These are phyloP conservation scores for Vitis vinifera DNA, from an alignment of 164 flowering plant genomes.

Conservation along the genomic window DNA sequence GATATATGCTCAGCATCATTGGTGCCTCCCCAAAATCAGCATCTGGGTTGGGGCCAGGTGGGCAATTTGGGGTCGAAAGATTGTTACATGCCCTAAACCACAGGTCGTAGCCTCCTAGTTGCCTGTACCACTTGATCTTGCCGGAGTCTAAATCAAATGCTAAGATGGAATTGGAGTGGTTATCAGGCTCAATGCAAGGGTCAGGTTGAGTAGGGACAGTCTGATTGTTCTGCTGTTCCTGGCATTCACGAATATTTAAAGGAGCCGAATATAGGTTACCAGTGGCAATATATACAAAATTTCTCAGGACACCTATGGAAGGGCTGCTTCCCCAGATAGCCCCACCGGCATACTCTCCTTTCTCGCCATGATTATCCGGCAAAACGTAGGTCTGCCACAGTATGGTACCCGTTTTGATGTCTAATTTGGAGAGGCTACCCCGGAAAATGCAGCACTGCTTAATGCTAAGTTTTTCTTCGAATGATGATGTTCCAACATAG, in stretches of 20 bases:
- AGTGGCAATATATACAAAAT: conserved; percentile 34
- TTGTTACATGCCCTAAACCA: conserved; percentile 26
- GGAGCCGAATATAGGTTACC: conserved; percentile 45
- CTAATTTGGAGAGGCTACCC: conserved; percentile 38
- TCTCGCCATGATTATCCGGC: conserved; percentile 31
- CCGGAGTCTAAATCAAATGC: conserved; percentile 37
- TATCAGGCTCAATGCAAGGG: conserved; percentile 33
- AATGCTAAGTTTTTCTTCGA: conserved; percentile 21
- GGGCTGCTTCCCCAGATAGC: conserved; percentile 54
- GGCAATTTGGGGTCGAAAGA: conserved; percentile 24
- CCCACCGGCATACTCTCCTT: conserved; percentile 35
- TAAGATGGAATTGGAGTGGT: conserved; percentile 31
- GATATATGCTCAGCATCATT: conserved; percentile 22
- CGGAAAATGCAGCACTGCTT: conserved; percentile 39
- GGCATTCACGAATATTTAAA: conserved; percentile 22
- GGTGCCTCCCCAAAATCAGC: conserved; percentile 42
- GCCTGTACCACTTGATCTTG: conserved; percentile 33
- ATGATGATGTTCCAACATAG: conserved; percentile 35
- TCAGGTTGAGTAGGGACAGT: conserved; percentile 23
- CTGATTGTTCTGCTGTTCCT: conserved; percentile 27
- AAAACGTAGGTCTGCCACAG: conserved; percentile 41
- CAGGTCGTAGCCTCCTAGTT: conserved; percentile 45
- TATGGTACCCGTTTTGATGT: conserved; percentile 27
- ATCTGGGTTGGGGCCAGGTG: conserved; percentile 36
- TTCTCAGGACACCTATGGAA: conserved; percentile 24